Evolutionary conservation across 2,329 filamentous ascomycete species (phyloP), one percentile per base, ranked within the genome.

Genomic region (Cladobotryum protrusum): DNA sequence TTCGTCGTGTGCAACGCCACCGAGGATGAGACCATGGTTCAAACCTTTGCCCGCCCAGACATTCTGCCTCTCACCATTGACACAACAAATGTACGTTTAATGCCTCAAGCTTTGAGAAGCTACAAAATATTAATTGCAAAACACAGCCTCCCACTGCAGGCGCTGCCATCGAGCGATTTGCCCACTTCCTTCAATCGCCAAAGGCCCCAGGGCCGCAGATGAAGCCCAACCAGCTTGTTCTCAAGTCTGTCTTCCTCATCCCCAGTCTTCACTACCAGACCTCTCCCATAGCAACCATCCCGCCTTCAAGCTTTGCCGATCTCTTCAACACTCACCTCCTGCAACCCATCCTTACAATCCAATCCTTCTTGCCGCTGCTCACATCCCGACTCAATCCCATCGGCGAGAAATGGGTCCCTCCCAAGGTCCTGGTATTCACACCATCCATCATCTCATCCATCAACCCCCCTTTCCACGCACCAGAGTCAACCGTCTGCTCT

Each of bases 311-410:
- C 60, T 93, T 95, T 73, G 88, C 89, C 56, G 89, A 96, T 63
- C 85, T 90, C 33, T 83, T 97, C 66, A 96, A 96, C 67, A 92
- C 89, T 14, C 91, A 95, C 62, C 79, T 99, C 12, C 78, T 97
- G 48, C 87, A 90, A 50, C 92, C 92, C 1, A 89, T 97, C 57
- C 79, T 95, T 47, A 90, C 87, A 5, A 85, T 91, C 36, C 91
- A 96, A 70, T 81, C 88, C 47, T 93, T 97, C 71, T 76, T 97
- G n/a, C 87, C 87, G 0, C 81, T 91, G 29, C 76, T 91, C 47
- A 86, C 81, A 3, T 75, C 76, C 11, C 76, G 82, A 47, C 77
- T 85, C 47, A 75, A 70, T 63, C 77, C 72, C 45, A 74, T 72
- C 46, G 69, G 70, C 47, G 71, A 76, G 56, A 68, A 78, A 71